phyloP scores from a whole-genome alignment of 164 flowering plant species.

The Dillenia turbinata region DNA sequence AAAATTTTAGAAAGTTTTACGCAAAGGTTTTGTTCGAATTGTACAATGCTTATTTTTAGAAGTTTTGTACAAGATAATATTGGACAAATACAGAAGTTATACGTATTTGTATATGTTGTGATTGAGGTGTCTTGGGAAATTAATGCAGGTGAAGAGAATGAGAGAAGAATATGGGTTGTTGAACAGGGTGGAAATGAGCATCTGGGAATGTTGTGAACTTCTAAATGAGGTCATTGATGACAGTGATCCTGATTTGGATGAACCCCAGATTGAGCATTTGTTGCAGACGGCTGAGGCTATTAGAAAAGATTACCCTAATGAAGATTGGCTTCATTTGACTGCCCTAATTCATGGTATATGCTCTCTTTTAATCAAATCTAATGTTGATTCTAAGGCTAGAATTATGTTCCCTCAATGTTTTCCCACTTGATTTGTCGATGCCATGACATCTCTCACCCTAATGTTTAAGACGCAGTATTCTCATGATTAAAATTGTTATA shows the following conservation, averaged over 20 bases:
- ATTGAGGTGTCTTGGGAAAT: background rate
- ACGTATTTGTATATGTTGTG: background rate
- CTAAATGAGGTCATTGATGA: constrained; percentile 26
- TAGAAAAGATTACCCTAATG: constrained; percentile 33
- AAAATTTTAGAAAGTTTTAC: too few relatives aligned
- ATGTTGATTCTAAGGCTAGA: too few relatives aligned
- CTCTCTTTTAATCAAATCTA: background rate
- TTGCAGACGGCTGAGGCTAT: constrained; percentile 39
- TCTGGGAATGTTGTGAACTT: constrained; percentile 36
- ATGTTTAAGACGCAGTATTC: too few relatives aligned
- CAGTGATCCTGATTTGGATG: constrained; percentile 16
- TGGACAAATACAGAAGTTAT: too few relatives aligned
- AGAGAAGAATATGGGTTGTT: constrained; percentile 36
- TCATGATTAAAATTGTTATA: too few relatives aligned
- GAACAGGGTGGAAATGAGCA: constrained; percentile 41
- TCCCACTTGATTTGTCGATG: too few relatives aligned
- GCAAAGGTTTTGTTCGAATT: too few relatives aligned
- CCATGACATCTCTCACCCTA: too few relatives aligned
- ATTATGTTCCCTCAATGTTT: too few relatives aligned
- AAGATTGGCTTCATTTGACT: constrained; percentile 42
- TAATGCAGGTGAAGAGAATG: constrained; percentile 32
- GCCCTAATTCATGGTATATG: constrained; percentile 32
- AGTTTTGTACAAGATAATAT: too few relatives aligned
- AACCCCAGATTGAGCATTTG: constrained; percentile 39
- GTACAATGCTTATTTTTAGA: background rate